These are phyloP conservation scores for Colletotrichum magnum DNA, from an alignment of 2,329 filamentous ascomycete species.

Conservation along the genomic window DNA sequence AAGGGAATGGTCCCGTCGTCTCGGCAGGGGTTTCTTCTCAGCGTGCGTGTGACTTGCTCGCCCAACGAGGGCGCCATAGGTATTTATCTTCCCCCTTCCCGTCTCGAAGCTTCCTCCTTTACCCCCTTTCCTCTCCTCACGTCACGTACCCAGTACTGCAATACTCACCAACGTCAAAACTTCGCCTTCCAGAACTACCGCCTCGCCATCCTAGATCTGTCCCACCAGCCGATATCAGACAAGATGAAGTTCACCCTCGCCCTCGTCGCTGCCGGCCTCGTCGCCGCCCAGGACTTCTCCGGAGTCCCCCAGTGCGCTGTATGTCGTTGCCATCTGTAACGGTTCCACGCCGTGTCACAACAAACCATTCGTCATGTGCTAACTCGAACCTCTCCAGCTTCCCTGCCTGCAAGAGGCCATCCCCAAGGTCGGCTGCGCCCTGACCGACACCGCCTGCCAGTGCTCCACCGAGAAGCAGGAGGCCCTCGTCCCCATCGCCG, in stretches of 20 bases:
- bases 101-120: neutral
- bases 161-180: neutral
- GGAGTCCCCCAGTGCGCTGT: slow-evolving; percentile 58
- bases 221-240: slow-evolving; percentile 33
- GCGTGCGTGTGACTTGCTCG: slow-evolving; percentile 19
- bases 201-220: slow-evolving; percentile 7
- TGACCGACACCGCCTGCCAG: slow-evolving; percentile 55
- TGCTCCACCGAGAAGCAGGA: slow-evolving; percentile 53
- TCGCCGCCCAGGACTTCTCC: slow-evolving; percentile 54
- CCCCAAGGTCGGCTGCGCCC: slow-evolving; percentile 52
- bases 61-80: neutral
- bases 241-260: slow-evolving; percentile 59
- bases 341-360: neutral
- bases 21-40: slow-evolving; percentile 27
- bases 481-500: slow-evolving; percentile 47
- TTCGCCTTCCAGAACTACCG: slow-evolving; percentile 1
- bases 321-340: slow-evolving; percentile 43
- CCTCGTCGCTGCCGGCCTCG: slow-evolving; percentile 52
- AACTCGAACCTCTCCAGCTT: slow-evolving; percentile 39
- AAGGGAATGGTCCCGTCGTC: neutral
- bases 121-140: neutral
- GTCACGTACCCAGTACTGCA: slow-evolving; percentile 20
- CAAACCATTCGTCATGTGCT: neutral
- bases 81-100: slow-evolving; percentile 36
- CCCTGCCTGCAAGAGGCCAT: slow-evolving; percentile 54